phyloP scores from a whole-genome alignment of 2,329 filamentous ascomycete species.

The Didymella arachidicola region DNA sequence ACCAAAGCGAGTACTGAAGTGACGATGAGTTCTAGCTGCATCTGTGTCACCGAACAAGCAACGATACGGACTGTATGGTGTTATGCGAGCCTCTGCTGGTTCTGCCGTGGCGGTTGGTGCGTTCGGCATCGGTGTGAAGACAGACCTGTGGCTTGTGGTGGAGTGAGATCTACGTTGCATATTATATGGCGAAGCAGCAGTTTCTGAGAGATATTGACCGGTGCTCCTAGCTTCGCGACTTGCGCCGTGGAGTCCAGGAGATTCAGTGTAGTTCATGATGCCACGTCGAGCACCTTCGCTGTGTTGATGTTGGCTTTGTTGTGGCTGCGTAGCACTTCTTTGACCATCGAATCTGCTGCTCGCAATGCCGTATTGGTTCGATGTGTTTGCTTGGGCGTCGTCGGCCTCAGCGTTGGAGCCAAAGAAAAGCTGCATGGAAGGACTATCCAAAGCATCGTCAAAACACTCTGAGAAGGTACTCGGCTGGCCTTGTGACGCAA shows the following conservation, averaged over 20 bases:
- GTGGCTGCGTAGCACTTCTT: slow-evolving; percentile 13
- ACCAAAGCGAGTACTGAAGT: slow-evolving; percentile 35
- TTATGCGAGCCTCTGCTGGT: slow-evolving; percentile 7
- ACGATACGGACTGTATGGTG: slow-evolving; percentile 33
- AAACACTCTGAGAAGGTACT: slow-evolving; percentile 5
- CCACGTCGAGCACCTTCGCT: slow-evolving; percentile 23
- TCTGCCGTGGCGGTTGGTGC: slow-evolving; percentile 4
- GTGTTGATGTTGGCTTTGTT: slow-evolving; percentile 12
- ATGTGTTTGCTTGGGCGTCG: slow-evolving; percentile 26
- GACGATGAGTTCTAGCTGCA: slow-evolving; percentile 37
- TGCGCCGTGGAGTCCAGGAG: slow-evolving; percentile 13
- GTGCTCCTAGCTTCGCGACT: slow-evolving; percentile 2
- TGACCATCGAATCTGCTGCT: slow-evolving; percentile 15
- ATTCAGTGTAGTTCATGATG: slow-evolving; percentile 23
- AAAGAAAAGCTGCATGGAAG: slow-evolving; percentile 11
- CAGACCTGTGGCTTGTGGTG: slow-evolving; percentile 2
- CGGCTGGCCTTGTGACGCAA: not conserved
- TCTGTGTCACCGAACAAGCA: slow-evolving; percentile 30
- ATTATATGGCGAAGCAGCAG: slow-evolving; percentile 19
- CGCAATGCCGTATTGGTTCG: slow-evolving; percentile 21
- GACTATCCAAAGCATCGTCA: slow-evolving; percentile 2
- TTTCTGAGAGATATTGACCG: not conserved
- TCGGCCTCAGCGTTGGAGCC: slow-evolving; percentile 3
- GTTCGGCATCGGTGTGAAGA: slow-evolving; percentile 16
- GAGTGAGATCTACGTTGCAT: slow-evolving; percentile 17